Percentiles rank a stretch among this genome's conserved stretches.
phyloP scores from a whole-genome alignment of 2,329 filamentous ascomycete species.

The Aureobasidium sp. region DNA sequence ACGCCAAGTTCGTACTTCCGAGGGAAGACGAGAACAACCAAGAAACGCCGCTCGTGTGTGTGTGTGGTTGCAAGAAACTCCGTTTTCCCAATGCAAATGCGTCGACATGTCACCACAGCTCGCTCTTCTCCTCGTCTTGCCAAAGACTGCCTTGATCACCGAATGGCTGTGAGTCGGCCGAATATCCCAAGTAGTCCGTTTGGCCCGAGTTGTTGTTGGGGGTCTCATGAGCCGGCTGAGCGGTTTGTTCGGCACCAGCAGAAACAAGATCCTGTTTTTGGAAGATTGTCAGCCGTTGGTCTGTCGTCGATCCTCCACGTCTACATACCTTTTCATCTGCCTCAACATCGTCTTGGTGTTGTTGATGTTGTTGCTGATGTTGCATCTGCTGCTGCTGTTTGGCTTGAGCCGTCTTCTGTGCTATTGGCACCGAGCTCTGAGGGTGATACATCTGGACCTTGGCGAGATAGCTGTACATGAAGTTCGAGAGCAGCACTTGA shows the following conservation, averaged over 20 bases:
- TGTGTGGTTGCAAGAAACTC: not conserved
- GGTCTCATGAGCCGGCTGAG: not conserved
- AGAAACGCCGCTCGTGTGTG: not conserved
- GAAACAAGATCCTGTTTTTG: not conserved
- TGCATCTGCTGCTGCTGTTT: slow-evolving; percentile 37
- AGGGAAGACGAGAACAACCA: not conserved
- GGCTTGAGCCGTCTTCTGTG: slow-evolving; percentile 53
- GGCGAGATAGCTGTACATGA: slow-evolving; percentile 98
- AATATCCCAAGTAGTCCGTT: slow-evolving; percentile 29
- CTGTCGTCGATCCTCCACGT: not conserved
- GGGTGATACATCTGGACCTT: slow-evolving; percentile 99
- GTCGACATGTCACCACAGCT: slow-evolving; percentile 2
- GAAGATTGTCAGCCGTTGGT: not conserved
- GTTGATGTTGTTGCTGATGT: slow-evolving; percentile 23
- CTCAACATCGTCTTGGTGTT: not conserved
- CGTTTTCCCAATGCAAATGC: slow-evolving; percentile 1
- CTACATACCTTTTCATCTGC: not conserved
- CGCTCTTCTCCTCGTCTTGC: slow-evolving; percentile 24
- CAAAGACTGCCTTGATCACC: slow-evolving; percentile 23
- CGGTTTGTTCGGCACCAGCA: not conserved
- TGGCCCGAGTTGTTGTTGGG: slow-evolving; percentile 9
- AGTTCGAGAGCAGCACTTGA: slow-evolving; percentile 94
- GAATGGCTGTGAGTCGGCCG: slow-evolving; percentile 24
- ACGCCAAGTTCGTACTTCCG: not conserved
- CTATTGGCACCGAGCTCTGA: slow-evolving; percentile 74